phyloP scores from a whole-genome alignment of 2,329 filamentous ascomycete species.

The Aspergillus quadrilineatus region DNA sequence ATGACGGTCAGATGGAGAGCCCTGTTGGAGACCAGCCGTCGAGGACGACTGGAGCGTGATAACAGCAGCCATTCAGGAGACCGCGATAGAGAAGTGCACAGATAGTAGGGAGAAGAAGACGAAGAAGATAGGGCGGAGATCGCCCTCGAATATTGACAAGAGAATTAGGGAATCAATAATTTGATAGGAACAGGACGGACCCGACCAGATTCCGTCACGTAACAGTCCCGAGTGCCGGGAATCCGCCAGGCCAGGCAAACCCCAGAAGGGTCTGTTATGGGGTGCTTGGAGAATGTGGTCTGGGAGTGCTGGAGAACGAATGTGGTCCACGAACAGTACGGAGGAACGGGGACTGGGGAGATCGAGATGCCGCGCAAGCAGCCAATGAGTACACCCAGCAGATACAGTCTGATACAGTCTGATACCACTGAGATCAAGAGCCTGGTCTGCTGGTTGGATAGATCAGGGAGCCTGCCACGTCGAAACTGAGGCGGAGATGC shows the following conservation, averaged over 20 bases:
- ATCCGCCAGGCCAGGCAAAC: slow-evolving; percentile 13
- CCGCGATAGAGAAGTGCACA: slow-evolving; percentile 9
- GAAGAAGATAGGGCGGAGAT: slow-evolving; percentile 11
- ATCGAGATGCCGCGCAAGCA: neutral
- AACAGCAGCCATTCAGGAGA: slow-evolving; percentile 37
- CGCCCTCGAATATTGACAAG: neutral
- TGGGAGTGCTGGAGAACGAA: neutral
- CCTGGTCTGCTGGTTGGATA: too few species aligned
- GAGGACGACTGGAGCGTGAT: slow-evolving; percentile 43
- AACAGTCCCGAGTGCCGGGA: slow-evolving; percentile 15
- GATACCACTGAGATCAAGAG: too few species aligned
- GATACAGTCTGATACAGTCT: neutral
- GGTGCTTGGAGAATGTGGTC: neutral
- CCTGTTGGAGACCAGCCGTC: slow-evolving; percentile 30
- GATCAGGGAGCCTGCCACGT: slow-evolving; percentile 8
- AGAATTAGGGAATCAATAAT: too few species aligned
- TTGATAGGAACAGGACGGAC: slow-evolving; percentile 10
- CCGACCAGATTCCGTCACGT: slow-evolving; percentile 19
- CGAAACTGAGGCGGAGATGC: slow-evolving; percentile 25
- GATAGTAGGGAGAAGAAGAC: neutral
- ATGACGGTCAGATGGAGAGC: slow-evolving; percentile 24
- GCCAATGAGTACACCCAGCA: slow-evolving; percentile 16
- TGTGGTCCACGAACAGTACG: too few species aligned
- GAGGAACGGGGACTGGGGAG: too few species aligned
- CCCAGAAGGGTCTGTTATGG: slow-evolving; percentile 12